These are phyloP conservation scores for Dothiorella sarmentorum DNA, from an alignment of 2,329 filamentous ascomycete genomes.

Conservation along the genomic window DNA sequence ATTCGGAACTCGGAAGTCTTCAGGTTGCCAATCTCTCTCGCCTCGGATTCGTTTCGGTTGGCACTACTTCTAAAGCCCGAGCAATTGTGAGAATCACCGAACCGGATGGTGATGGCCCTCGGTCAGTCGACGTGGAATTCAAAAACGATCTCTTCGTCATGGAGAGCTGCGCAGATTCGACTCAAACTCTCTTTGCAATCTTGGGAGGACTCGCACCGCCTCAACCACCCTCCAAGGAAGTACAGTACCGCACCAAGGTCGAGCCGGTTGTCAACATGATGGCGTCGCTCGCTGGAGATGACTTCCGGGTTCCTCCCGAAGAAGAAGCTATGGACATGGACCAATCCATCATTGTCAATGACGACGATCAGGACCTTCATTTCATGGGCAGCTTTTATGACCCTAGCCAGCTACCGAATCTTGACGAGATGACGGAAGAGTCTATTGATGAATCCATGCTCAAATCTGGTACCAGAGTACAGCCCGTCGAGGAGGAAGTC, in stretches of 20 bases:
- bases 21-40: constrained; percentile 52
- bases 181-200: constrained; percentile 80
- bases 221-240: constrained; percentile 73
- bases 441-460: constrained; percentile 41
- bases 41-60: constrained; percentile 79
- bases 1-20: constrained; percentile 29
- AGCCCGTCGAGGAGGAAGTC: not conserved
- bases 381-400: constrained; percentile 58
- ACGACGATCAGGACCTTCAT: constrained; percentile 40
- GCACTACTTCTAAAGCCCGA: constrained; percentile 79
- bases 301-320: constrained; percentile 58
- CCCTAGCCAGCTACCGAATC: constrained; percentile 37
- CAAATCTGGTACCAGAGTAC: constrained; percentile 23
- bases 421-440: constrained; percentile 32
- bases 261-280: constrained; percentile 85
- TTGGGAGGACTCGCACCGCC: constrained; percentile 80
- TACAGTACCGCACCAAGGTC: constrained; percentile 82
- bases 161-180: constrained; percentile 95
- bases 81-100: constrained; percentile 60
- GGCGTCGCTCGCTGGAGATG: constrained; percentile 84
- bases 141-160: constrained; percentile 83
- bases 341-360: constrained; percentile 36
- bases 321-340: constrained; percentile 48
- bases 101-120: constrained; percentile 56
- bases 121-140: constrained; percentile 73